Percentiles rank a stretch among this genome's conserved stretches.
Conservation (phyloP, 2,329 filamentous ascomycete genomes). For the Penicillium olsonii region DNA sequence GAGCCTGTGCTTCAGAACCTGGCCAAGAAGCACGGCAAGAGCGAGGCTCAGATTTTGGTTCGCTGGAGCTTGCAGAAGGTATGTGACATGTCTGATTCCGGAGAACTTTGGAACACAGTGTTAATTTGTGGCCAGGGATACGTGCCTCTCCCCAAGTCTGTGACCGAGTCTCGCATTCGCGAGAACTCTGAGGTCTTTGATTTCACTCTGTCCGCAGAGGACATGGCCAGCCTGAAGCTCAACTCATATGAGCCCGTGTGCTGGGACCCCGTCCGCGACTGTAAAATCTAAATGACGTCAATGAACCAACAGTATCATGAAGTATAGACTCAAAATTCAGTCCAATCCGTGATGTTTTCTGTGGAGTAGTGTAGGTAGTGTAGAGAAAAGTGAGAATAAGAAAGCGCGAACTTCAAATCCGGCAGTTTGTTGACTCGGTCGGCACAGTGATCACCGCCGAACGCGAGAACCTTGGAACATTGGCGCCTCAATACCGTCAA, state of each 20-base stretch:
- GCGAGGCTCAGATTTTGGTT: conserved; percentile 59
- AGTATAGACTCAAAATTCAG: neutral
- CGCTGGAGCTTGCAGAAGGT: conserved; percentile 64
- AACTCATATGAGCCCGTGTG: conserved; percentile 58
- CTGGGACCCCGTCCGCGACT: conserved; percentile 56
- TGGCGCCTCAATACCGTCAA: neutral
- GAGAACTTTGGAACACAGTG: no score
- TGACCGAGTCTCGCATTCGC: conserved; percentile 60
- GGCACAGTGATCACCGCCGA: conserved; percentile 35
- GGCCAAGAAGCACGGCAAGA: conserved; percentile 60
- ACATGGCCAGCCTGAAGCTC: conserved; percentile 59
- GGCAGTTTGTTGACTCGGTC: conserved; percentile 26
- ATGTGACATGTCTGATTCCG: conserved; percentile 7
- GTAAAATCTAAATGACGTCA: conserved; percentile 21
- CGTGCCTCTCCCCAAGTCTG: conserved; percentile 64
- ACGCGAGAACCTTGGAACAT: conserved; percentile 1
- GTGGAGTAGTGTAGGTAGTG: neutral
- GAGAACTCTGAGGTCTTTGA: conserved; percentile 63
- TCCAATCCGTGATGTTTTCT: neutral
- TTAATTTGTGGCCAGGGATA: conserved; percentile 49
- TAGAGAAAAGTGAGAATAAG: neutral
- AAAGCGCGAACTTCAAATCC: conserved; percentile 9
- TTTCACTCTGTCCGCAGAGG: conserved; percentile 59
- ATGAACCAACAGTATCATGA: neutral
- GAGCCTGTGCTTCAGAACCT: conserved; percentile 56